A percentile compares a stretch with the other conserved stretches of the same genome.
Evolutionary conservation across 768 basidiomycete species (phyloP).

Genomic region (Calocera viscosa): DNA sequence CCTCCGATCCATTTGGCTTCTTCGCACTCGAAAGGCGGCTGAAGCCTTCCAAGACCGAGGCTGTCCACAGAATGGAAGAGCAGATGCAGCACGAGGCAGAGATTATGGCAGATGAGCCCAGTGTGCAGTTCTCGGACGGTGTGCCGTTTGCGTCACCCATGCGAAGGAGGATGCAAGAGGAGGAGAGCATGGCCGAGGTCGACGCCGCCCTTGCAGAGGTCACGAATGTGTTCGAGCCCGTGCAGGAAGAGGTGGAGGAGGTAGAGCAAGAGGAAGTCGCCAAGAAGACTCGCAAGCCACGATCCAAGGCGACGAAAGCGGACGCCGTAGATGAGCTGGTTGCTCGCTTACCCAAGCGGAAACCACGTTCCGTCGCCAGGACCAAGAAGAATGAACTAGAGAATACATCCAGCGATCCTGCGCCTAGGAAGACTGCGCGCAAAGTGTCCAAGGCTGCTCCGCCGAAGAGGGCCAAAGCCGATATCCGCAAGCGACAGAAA

Average conservation of each 20-base stretch:
- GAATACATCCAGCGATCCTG: not conserved
- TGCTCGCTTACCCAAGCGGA: not conserved
- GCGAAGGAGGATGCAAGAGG: not conserved
- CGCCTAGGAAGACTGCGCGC: not conserved
- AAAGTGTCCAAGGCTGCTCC: not conserved
- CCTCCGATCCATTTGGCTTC: conserved; percentile 1
- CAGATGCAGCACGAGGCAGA: not conserved
- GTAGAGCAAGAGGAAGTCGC: not conserved
- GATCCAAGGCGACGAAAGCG: not conserved
- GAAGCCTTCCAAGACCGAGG: not conserved
- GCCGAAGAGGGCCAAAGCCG: not conserved
- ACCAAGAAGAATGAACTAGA: not conserved
- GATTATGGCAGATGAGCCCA: not conserved
- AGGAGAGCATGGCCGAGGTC: conserved; percentile 4
- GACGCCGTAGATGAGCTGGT: not conserved
- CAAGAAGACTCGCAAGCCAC: not conserved
- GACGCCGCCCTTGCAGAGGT: not conserved
- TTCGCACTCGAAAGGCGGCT: not conserved
- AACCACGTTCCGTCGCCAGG: not conserved
- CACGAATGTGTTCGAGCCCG: not conserved
- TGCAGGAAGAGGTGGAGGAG: not conserved
- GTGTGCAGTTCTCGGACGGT: not conserved
- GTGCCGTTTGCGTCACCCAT: not conserved
- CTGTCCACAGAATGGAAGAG: not conserved
- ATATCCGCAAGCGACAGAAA: not conserved